Percentiles rank a stretch among this genome's conserved stretches.
Evolutionary conservation across 805 yeast species (phyloP).

Genomic region (Ogataea polymorpha): DNA sequence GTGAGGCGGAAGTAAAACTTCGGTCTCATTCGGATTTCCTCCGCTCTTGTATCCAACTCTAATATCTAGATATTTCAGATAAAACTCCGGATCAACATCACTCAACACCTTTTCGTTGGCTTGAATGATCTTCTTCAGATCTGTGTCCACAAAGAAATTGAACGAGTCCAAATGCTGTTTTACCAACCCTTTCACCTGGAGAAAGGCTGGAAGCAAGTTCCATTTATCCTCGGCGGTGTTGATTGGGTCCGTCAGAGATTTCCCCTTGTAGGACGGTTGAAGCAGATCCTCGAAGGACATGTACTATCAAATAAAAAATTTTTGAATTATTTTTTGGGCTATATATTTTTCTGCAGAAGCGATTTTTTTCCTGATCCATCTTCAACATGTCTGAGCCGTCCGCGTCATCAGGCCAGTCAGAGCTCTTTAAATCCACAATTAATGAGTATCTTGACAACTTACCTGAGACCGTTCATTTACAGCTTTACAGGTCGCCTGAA

Average conservation of each 20-base stretch:
- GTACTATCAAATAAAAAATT: not conserved
- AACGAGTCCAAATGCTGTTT: constrained; percentile 98
- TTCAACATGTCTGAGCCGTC: constrained; percentile 11
- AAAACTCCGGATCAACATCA: constrained; percentile 97
- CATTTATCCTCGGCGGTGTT: constrained; percentile 94
- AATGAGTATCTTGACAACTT: constrained; percentile 87
- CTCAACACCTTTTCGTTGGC: constrained; percentile 88
- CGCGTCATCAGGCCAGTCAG: constrained; percentile 13
- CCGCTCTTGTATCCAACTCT: constrained; percentile 80
- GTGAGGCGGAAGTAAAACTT: constrained; percentile 79
- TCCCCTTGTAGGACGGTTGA: constrained; percentile 82
- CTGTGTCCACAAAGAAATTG: constrained; percentile 92
- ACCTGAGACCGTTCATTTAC: constrained; percentile 80
- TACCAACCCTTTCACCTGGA: constrained; percentile 92
- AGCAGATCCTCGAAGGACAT: constrained; percentile 48
- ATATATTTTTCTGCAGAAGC: not conserved
- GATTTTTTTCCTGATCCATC: not conserved
- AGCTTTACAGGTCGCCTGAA: constrained; percentile 85
- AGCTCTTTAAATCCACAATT: constrained; percentile 64
- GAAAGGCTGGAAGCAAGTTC: constrained; percentile 93
- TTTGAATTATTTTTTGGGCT: not conserved
- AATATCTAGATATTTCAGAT: constrained; percentile 87
- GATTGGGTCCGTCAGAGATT: constrained; percentile 79
- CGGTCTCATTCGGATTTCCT: constrained; percentile 44
- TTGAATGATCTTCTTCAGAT: constrained; percentile 83